Percentiles rank a stretch among this genome's conserved stretches.
Evolutionary conservation across 257 asterid genomes (phyloP).

Genomic region (Scutellaria minor): DNA sequence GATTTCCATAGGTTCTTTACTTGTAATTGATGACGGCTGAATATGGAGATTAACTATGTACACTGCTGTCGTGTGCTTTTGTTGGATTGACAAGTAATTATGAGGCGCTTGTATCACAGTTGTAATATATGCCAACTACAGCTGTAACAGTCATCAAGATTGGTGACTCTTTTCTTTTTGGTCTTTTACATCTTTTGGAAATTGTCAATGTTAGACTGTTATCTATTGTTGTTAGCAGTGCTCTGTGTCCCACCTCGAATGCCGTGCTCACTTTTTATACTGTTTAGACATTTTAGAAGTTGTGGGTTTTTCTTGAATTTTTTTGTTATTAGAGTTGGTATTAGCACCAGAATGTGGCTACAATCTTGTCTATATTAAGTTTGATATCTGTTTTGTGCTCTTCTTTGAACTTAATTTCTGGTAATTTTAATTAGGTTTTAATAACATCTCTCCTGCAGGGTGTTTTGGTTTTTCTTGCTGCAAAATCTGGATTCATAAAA

Average conservation of each 20-base stretch:
- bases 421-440: slow-evolving; percentile 23
- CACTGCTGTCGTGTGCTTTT: slow-evolving; percentile 1
- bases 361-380: background rate
- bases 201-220: background rate
- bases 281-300: background rate
- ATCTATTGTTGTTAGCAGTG: background rate
- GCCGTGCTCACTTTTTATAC: background rate
- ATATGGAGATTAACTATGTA: background rate
- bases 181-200: background rate
- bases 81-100: background rate
- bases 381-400: slow-evolving; percentile 21
- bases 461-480: slow-evolving; percentile 94
- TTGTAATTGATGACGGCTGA: background rate
- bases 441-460: slow-evolving; percentile 56
- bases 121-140: background rate
- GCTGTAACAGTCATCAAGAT: background rate
- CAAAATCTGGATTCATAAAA: slow-evolving; percentile 74
- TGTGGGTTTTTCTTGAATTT: slow-evolving; percentile 19
- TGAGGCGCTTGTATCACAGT: background rate
- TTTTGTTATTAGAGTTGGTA: slow-evolving; percentile 17
- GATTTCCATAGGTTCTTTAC: background rate
- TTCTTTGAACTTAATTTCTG: background rate
- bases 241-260: background rate
- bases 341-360: background rate
- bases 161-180: background rate